Conservation (phyloP, 2,329 filamentous ascomycete genomes). For the Microascus cirrosus region DNA sequence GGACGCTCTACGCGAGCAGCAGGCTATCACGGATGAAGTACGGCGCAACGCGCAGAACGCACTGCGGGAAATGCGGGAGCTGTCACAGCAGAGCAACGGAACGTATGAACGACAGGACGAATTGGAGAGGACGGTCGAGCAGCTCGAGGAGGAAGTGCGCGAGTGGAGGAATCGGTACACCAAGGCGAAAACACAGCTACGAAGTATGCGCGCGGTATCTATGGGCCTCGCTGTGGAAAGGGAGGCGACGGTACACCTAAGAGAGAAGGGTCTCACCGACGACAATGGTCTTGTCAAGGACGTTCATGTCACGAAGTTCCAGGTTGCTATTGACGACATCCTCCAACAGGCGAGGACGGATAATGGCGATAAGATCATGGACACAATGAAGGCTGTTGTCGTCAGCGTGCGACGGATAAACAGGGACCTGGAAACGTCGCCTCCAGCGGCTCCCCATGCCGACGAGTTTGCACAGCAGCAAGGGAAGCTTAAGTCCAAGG, state of each 20-base stretch:
- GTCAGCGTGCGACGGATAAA: conserved; percentile 74
- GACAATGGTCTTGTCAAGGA: conserved; percentile 76
- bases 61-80: conserved; percentile 75
- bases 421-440: conserved; percentile 59
- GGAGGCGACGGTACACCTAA: conserved; percentile 56
- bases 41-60: conserved; percentile 73
- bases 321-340: conserved; percentile 86
- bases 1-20: conserved; percentile 57
- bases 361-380: conserved; percentile 64
- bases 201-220: conserved; percentile 70
- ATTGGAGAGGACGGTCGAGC: conserved; percentile 62
- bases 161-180: conserved; percentile 89
- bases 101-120: conserved; percentile 74
- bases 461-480: conserved; percentile 45
- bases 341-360: conserved; percentile 64
- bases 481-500: conserved; percentile 63
- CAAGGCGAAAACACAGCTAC: conserved; percentile 75
- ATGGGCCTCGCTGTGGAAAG: conserved; percentile 59
- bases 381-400: conserved; percentile 80
- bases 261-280: conserved; percentile 56
- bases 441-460: conserved; percentile 21
- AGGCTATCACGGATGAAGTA: conserved; percentile 77
- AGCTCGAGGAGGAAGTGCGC: conserved; percentile 71
- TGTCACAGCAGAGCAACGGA: conserved; percentile 70
- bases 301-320: conserved; percentile 88